phyloP scores from a whole-genome alignment of 495 filamentous ascomycete genomes.

The Penicillium dipodomyicola region DNA sequence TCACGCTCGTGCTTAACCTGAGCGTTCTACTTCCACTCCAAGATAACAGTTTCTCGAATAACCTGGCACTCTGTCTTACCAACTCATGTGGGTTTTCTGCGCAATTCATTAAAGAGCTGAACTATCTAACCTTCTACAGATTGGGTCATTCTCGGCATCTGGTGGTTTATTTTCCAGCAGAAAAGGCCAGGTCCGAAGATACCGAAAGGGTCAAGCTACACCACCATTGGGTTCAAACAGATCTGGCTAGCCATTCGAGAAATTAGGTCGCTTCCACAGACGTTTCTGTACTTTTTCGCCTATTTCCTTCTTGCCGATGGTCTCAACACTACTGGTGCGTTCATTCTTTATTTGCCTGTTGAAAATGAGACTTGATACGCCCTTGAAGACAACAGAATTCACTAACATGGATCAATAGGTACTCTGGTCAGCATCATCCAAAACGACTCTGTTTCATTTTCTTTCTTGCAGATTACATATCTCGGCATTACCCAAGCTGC shows the following conservation, averaged over 20 bases:
- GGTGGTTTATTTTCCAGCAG: constrained; percentile 54
- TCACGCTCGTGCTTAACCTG: constrained; percentile 45
- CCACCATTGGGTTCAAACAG: constrained; percentile 49
- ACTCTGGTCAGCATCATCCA: constrained; percentile 49
- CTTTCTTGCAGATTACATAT: constrained; percentile 50
- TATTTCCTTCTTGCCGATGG: constrained; percentile 52
- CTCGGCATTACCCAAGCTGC: constrained; percentile 46
- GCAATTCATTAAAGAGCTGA: not conserved
- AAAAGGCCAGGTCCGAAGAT: constrained; percentile 44
- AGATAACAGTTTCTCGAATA: constrained; percentile 42
- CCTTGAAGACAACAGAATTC: not conserved
- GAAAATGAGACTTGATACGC: not conserved
- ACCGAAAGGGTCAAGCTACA: constrained; percentile 46
- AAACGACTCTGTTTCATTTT: constrained; percentile 47
- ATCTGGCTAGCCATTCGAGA: constrained; percentile 45
- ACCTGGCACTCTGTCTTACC: constrained; percentile 46
- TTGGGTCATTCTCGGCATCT: constrained; percentile 49
- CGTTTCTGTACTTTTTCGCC: constrained; percentile 45
- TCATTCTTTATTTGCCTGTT: not conserved
- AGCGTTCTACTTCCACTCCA: constrained; percentile 46
- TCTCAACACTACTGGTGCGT: constrained; percentile 48
- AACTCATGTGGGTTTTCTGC: constrained; percentile 37
- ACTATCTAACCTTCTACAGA: constrained; percentile 23
- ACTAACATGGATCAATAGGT: constrained; percentile 23
- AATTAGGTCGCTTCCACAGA: constrained; percentile 44